Evolutionary conservation across 2,329 filamentous ascomycete genomes (phyloP).

Genomic region (Aspergillus niger): DNA sequence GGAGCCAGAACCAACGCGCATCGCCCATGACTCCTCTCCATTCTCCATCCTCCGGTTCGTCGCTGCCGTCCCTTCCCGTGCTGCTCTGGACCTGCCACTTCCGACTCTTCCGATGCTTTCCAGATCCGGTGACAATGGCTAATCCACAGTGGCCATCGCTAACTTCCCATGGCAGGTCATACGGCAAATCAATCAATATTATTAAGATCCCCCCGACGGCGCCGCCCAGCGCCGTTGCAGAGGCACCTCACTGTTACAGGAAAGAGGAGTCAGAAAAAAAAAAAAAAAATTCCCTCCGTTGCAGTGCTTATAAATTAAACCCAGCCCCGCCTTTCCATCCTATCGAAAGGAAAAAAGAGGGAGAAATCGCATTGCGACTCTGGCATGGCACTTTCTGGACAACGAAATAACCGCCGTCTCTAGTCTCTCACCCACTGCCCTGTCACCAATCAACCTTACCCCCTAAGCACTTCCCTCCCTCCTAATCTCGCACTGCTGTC

Average conservation of each 20-base stretch:
- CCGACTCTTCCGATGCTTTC: conserved; percentile 26
- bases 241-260: conserved; percentile 1
- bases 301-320: conserved; percentile 23
- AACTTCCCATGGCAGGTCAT: conserved; percentile 26
- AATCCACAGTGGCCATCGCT: conserved; percentile 22
- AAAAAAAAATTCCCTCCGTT: conserved; percentile 15
- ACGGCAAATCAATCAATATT: conserved; percentile 25
- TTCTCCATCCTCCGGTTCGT: conserved; percentile 13
- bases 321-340: conserved; percentile 18
- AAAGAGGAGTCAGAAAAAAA: conserved; percentile 12
- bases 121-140: conserved; percentile 24
- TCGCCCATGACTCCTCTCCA: conserved; percentile 1
- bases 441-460: not conserved
- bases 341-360: conserved; percentile 7
- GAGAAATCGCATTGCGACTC: not conserved
- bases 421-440: not conserved
- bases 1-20: conserved; percentile 1
- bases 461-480: not conserved
- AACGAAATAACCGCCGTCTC: conserved; percentile 2
- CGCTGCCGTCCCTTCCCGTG: conserved; percentile 18
- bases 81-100: conserved; percentile 16
- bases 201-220: conserved; percentile 19
- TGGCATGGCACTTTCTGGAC: conserved; percentile 14
- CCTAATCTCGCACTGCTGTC: not conserved
- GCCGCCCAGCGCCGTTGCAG: conserved; percentile 12